These are phyloP conservation scores for Phytophthora pistaciae DNA, from an alignment of 352 stramenopile species.

Conservation along the genomic window DNA sequence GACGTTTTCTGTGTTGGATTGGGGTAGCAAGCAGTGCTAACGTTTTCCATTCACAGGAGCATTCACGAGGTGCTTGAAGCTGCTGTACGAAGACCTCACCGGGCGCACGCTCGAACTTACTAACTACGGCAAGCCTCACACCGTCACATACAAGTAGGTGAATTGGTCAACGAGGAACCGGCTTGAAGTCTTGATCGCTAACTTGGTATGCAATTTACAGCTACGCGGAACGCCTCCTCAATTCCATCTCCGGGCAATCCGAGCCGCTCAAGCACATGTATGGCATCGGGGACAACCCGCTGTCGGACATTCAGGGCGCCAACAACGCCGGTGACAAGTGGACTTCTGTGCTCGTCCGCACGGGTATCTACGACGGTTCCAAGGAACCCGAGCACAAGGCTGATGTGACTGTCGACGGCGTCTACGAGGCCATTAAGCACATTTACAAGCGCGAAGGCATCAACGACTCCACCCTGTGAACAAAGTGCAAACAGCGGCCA, in stretches of 20 bases:
- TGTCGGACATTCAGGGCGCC: slow-evolving; percentile 87
- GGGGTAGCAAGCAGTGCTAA: neutral
- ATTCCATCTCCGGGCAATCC: slow-evolving; percentile 54
- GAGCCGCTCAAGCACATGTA: slow-evolving; percentile 75
- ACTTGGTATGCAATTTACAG: slow-evolving; percentile 31
- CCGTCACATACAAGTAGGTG: slow-evolving; percentile 84
- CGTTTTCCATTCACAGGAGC: slow-evolving; percentile 41
- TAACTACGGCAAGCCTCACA: slow-evolving; percentile 88
- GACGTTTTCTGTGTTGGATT: neutral
- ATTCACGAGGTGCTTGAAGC: slow-evolving; percentile 80
- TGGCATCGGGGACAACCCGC: slow-evolving; percentile 91
- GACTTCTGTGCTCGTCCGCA: slow-evolving; percentile 88
- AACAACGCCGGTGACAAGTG: slow-evolving; percentile 87
- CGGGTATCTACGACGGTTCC: slow-evolving; percentile 83
- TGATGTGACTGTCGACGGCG: slow-evolving; percentile 66
- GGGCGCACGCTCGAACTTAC: slow-evolving; percentile 73
- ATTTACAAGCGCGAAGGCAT: slow-evolving; percentile 75
- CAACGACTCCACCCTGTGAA: slow-evolving; percentile 48
- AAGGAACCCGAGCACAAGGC: slow-evolving; percentile 70
- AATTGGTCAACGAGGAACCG: neutral
- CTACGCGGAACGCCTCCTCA: slow-evolving; percentile 75
- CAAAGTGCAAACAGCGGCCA: neutral
- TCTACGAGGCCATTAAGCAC: slow-evolving; percentile 83
- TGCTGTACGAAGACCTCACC: slow-evolving; percentile 79
- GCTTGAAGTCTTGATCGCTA: neutral